Conservation (phyloP, 148 eudicot genomes). For the Heliosperma pusillum region DNA sequence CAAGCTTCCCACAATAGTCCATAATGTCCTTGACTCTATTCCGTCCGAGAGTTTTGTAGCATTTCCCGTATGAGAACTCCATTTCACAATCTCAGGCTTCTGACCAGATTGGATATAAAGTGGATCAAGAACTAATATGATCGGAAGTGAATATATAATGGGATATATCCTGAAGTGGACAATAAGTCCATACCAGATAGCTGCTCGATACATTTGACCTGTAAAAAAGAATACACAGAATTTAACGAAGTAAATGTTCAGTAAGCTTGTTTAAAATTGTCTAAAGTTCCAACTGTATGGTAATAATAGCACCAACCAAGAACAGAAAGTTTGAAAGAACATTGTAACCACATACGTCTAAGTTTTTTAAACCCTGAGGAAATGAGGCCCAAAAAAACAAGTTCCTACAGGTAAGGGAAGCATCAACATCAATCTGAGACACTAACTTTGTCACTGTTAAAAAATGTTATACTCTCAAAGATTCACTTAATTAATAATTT, state of each 20-base stretch:
- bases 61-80: constrained; percentile 42
- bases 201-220: constrained; percentile 69
- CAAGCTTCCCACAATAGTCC: constrained; percentile 41
- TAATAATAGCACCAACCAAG: background rate
- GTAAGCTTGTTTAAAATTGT: background rate
- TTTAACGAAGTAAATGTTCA: background rate
- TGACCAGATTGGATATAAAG: constrained; percentile 44
- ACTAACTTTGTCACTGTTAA: background rate
- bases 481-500: background rate
- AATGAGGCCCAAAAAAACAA: too few relatives aligned
- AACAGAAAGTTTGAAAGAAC: background rate
- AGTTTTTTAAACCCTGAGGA: background rate
- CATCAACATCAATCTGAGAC: background rate
- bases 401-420: too few relatives aligned
- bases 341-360: background rate
- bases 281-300: background rate
- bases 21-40: constrained; percentile 22
- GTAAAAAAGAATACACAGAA: constrained; percentile 12
- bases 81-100: constrained; percentile 54
- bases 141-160: constrained; percentile 83
- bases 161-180: constrained; percentile 95
- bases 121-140: constrained; percentile 69
- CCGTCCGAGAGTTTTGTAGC: constrained; percentile 25
- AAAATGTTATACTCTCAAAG: constrained; percentile 1
- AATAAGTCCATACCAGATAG: constrained; percentile 93